Evolutionary conservation across 2,329 filamentous ascomycete genomes (phyloP).

Genomic region (Fusarium poae): DNA sequence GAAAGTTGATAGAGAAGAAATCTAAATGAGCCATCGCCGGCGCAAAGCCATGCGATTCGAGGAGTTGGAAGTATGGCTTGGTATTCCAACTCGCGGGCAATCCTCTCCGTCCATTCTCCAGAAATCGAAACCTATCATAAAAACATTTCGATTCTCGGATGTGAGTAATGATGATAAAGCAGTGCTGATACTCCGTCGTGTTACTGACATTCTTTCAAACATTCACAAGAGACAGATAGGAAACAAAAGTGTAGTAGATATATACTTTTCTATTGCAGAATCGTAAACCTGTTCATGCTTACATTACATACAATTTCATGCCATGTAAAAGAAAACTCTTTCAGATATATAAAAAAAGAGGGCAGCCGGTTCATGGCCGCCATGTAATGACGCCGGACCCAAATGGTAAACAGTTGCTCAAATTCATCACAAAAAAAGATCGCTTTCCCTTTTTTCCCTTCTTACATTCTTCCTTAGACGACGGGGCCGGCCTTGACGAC

Average conservation of each 20-base stretch:
- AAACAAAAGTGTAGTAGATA: conserved; percentile 26
- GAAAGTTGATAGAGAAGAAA: too few species aligned
- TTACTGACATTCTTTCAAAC: neutral
- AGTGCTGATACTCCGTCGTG: too few species aligned
- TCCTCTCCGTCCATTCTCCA: too few species aligned
- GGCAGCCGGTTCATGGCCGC: conserved; percentile 46
- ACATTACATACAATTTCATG: conserved; percentile 49
- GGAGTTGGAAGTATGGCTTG: too few species aligned
- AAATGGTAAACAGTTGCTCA: conserved; percentile 46
- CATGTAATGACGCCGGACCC: conserved; percentile 50
- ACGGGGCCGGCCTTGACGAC: conserved; percentile 76
- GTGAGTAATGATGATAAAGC: too few species aligned
- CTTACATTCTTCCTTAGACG: conserved; percentile 48
- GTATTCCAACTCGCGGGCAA: too few species aligned
- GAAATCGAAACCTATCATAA: too few species aligned
- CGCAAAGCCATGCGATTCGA: too few species aligned
- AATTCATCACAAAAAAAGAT: conserved; percentile 42
- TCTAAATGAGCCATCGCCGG: too few species aligned
- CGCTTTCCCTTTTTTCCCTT: conserved; percentile 36
- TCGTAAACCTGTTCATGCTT: conserved; percentile 45
- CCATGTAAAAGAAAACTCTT: conserved; percentile 31
- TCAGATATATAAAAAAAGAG: conserved; percentile 38
- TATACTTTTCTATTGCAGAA: conserved; percentile 49
- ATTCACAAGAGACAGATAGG: neutral
- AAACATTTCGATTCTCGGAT: too few species aligned